Evolutionary conservation across 768 basidiomycete genomes (phyloP), one percentile per base, ranked within the genome.

Genomic region (Termitomyces sp.): DNA sequence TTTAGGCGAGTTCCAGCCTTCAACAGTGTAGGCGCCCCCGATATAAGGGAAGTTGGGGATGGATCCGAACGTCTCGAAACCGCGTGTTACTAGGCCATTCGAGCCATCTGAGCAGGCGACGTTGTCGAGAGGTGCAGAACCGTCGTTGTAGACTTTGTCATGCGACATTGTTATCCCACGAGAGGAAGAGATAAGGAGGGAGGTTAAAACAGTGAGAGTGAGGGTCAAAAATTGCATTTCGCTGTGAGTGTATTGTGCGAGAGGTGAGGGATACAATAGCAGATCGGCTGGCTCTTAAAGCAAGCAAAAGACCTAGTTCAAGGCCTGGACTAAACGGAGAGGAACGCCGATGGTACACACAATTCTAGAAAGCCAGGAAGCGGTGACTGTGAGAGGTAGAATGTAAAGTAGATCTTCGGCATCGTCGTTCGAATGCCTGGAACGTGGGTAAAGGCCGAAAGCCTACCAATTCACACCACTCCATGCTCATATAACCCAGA

Each of bases 41-140:
- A 85, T 79, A 66, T 68, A 61, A 5, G 83, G 82, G 68, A 80
- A 86, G 49, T 60, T 66, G 13, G 83, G 80, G 23, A 85, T 64
- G 32, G 71, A 68, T 11, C 65, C 70, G 42, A 83, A 77, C 22
- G 73, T 81, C 13, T 64, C 68, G 65, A 66, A 83, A 15, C 62
- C 63, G 20, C 64, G 65, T 13, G 70, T 71, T 10, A 69, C 35
- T 9, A 84, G 67, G 22, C 80, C 81, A 50, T 79, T 63, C 16
- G 64, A 43, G n/a, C 81, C 80, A 48, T 75, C 71, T 1, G 79
- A 81, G 68, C 83, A 84, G 43, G 76, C 70, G 42, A 80, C 74
- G 15, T 47, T 63, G 52, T 54, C 35, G 31, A 82, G 70, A 42
- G 72, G 70, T 5, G 59, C 56, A 2, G 45, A 38, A 11, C 41